Evolutionary conservation across 2,329 filamentous ascomycete genomes (phyloP), one percentile per base, ranked within the genome.

Genomic region (Penicillium sp.): DNA sequence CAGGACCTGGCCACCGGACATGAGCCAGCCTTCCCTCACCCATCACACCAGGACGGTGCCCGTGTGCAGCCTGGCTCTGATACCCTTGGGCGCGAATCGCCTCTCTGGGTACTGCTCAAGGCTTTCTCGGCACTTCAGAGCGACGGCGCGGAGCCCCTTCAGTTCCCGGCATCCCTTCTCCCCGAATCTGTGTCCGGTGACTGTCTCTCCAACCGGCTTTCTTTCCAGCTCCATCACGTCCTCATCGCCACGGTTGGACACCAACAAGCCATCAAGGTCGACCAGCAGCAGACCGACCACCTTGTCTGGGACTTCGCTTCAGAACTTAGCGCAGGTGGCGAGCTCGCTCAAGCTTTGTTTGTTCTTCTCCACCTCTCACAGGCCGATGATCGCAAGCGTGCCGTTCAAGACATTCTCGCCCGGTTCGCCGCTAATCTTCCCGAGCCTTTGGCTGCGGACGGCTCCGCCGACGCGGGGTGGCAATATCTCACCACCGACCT

Each of bases 21-120:
- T 45, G 92, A 96, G 69, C 72, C 79, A 43, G 83, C 88, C 4
- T 80, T 81, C 52, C 92, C 93, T 1, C 75, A 82, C n/a, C 86
- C 91, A 2, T 88, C 86, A 81, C 91, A 90, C 66, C 71, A 82
- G 10, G 84, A 88, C 56, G 79, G 86, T 56, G 80, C 81, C 6
- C 78, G 83, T 46, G 75, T 85, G 29, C 90, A 87, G 83, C 76
- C 84, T 16, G 85, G 89, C 58, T 75, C 78, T 3, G 76, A 85
- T 48, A 77, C 80, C 18, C 45, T 68, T 11, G 79, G 83, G 24
- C 74, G 65, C 39, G 86, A 94, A 67, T 92, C 96, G 68, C 80
- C 95, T 7, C 79, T 97, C 1, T 96, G 93, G 88, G 89, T 91
- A 11, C 81, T 99, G 0, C 76, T 99, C 47, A 91, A 90, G 70